Percentiles rank a stretch among this genome's conserved stretches.
phyloP scores from a whole-genome alignment of 1,284 basidiomycete species.

The Microbotryum silenes-acaulis region DNA sequence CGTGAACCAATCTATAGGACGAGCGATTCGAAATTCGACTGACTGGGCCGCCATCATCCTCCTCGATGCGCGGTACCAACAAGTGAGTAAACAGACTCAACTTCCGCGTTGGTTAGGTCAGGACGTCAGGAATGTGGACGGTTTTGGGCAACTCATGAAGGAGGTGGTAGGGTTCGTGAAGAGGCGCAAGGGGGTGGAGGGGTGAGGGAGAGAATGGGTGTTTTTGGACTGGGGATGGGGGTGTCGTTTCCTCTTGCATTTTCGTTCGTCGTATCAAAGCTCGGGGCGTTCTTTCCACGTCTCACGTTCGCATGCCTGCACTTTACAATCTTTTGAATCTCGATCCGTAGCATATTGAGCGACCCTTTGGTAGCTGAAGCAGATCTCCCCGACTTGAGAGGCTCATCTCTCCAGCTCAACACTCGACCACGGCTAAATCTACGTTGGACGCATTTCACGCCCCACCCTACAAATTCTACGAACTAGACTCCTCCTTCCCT shows the following conservation, averaged over 20 bases:
- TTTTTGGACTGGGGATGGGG: background rate
- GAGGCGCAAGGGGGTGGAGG: background rate
- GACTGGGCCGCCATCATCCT: slow-evolving; percentile 75
- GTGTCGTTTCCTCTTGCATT: too few relatives aligned
- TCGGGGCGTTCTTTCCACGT: too few relatives aligned
- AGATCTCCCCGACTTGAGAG: too few relatives aligned
- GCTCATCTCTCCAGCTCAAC: too few relatives aligned
- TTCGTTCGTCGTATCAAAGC: too few relatives aligned
- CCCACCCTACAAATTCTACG: too few relatives aligned
- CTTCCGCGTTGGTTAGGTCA: slow-evolving; percentile 80
- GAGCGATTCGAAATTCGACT: slow-evolving; percentile 75
- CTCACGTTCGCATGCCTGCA: too few relatives aligned
- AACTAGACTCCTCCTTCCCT: background rate
- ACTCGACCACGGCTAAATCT: too few relatives aligned
- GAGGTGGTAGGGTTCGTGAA: background rate
- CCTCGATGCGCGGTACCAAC: slow-evolving; percentile 71
- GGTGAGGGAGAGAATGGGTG: background rate
- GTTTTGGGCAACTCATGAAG: slow-evolving; percentile 67
- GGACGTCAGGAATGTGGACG: slow-evolving; percentile 54
- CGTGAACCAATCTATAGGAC: slow-evolving; percentile 93
- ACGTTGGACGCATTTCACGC: too few relatives aligned
- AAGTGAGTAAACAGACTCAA: slow-evolving; percentile 59
- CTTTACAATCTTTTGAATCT: too few relatives aligned
- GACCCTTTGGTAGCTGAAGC: too few relatives aligned
- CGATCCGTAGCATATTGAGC: too few relatives aligned